These are phyloP conservation scores for Raddia distichophylla DNA, from an alignment of 176 grass and related monocot species.

Conservation along the genomic window DNA sequence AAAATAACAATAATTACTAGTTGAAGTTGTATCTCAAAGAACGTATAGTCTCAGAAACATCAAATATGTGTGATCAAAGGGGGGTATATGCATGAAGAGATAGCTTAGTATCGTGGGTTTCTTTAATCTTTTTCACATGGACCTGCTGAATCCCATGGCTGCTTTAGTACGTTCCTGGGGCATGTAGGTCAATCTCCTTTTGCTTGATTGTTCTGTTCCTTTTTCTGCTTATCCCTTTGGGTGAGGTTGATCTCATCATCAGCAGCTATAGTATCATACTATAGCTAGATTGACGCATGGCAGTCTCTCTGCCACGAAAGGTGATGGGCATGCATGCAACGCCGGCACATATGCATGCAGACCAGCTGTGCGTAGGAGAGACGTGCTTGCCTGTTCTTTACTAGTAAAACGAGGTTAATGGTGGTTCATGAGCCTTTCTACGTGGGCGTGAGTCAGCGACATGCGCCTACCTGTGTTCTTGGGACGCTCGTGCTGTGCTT, in stretches of 20 bases:
- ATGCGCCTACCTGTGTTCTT: slow-evolving; percentile 9
- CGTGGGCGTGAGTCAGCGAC: slow-evolving; percentile 48
- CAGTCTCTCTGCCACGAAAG: background rate
- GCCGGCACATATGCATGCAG: background rate
- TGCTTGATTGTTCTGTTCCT: background rate
- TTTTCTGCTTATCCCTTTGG: background rate
- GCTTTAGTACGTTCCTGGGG: background rate
- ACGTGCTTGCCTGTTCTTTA: background rate
- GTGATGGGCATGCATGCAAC: no score
- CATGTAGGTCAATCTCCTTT: slow-evolving; percentile 21
- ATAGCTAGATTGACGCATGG: background rate
- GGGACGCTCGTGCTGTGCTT: slow-evolving; percentile 32
- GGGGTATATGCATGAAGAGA: background rate
- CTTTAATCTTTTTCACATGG: background rate
- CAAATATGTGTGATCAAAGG: no score
- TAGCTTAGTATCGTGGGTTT: background rate
- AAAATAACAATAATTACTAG: no score
- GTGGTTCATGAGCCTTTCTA: slow-evolving; percentile 19
- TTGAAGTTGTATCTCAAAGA: no score
- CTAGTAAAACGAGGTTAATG: slow-evolving; percentile 8
- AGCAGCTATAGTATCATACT: background rate
- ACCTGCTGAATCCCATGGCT: background rate
- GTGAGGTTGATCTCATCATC: background rate
- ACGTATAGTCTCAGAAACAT: no score
- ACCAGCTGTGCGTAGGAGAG: background rate